phyloP scores from a whole-genome alignment of 176 grass and related monocot genomes.

The Tuctoria greenei region DNA sequence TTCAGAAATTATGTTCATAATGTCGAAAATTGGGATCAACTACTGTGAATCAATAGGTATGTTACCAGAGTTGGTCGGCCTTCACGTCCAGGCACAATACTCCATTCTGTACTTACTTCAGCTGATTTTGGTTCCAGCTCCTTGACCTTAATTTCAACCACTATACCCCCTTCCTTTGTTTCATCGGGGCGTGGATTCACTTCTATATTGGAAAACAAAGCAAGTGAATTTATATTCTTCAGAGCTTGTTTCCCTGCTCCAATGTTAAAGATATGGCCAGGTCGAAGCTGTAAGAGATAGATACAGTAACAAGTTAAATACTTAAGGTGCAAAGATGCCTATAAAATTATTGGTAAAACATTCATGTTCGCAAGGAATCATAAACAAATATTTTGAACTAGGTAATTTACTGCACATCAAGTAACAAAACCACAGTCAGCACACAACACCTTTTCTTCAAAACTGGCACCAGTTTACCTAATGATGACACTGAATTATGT shows the following conservation, averaged over 20 bases:
- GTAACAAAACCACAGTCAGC: conserved; percentile 4
- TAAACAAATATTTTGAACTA: conserved; percentile 1
- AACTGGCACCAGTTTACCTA: background rate
- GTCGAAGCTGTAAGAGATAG: conserved; percentile 58
- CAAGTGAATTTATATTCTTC: conserved; percentile 86
- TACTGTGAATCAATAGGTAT: background rate
- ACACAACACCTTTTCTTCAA: conserved; percentile 20
- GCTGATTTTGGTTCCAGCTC: conserved; percentile 87
- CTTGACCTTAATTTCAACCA: conserved; percentile 92
- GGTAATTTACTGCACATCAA: background rate
- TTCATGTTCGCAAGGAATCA: conserved; percentile 1
- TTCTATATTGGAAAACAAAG: conserved; percentile 86
- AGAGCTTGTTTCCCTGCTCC: conserved; percentile 86
- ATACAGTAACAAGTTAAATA: conserved; percentile 12
- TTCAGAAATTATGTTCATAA: too few species aligned
- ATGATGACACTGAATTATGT: background rate
- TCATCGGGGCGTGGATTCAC: conserved; percentile 86
- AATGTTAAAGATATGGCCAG: conserved; percentile 88
- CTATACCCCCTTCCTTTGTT: conserved; percentile 90
- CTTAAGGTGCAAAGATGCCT: background rate
- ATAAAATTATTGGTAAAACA: conserved; percentile 14
- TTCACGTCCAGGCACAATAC: conserved; percentile 67
- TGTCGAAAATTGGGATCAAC: too few species aligned
- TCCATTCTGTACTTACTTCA: conserved; percentile 94
- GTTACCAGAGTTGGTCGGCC: conserved; percentile 81